A percentile compares a stretch with the other conserved stretches of the same genome.
These are phyloP conservation scores for Corylus americana DNA, from an alignment of 306 rosid genomes.

Conservation along the genomic window DNA sequence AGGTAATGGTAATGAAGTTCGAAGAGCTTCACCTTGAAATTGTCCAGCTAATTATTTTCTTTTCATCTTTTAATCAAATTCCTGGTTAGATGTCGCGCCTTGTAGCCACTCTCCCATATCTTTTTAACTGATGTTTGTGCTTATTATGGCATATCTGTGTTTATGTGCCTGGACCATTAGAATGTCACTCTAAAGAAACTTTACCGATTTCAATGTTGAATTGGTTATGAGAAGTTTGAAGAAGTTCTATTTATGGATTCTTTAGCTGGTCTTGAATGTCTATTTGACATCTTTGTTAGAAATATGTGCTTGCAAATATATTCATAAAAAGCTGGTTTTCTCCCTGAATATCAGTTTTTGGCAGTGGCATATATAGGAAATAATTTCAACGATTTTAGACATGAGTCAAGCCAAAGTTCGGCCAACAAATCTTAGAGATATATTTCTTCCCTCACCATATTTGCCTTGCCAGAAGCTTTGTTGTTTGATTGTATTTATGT, in stretches of 20 bases:
- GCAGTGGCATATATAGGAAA: background rate
- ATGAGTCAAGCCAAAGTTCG: background rate
- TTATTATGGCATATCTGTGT: background rate
- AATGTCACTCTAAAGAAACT: background rate
- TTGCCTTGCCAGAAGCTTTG: no score
- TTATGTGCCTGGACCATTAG: background rate
- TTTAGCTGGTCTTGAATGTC: background rate
- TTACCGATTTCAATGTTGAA: background rate
- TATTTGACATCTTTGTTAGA: background rate
- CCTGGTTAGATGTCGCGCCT: background rate
- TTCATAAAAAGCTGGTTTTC: background rate
- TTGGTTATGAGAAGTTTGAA: background rate
- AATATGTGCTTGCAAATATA: background rate
- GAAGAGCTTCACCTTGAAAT: conserved; percentile 15
- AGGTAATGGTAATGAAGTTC: conserved; percentile 46
- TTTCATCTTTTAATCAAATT: background rate
- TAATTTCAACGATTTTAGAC: background rate
- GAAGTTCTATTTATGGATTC: no score
- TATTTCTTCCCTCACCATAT: background rate
- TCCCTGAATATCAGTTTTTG: background rate
- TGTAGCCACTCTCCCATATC: background rate
- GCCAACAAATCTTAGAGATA: background rate
- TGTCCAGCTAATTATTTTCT: background rate
- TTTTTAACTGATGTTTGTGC: background rate
- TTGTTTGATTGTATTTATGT: no score